Evolutionary conservation across 1,284 basidiomycete genomes (phyloP).

Genomic region (Singerocomus rubriflavus): DNA sequence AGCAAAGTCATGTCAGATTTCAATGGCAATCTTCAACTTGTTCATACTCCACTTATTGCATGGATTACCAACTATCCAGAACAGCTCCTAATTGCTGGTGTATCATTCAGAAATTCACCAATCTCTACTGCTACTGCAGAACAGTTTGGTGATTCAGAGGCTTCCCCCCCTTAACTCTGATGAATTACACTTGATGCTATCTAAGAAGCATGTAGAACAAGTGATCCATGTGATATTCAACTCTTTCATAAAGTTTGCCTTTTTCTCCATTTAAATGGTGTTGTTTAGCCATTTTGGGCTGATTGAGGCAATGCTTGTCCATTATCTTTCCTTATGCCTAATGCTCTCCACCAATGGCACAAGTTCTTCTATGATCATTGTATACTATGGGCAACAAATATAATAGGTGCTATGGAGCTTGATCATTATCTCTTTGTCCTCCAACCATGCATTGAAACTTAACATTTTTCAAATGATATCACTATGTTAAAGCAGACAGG

Average conservation of each 20-base stretch:
- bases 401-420: neutral
- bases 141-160: constrained; percentile 4
- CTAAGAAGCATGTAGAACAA: neutral
- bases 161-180: neutral
- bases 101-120: neutral
- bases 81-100: neutral
- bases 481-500: neutral
- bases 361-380: neutral
- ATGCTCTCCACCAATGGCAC: neutral
- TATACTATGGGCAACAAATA: neutral
- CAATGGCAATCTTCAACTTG: neutral
- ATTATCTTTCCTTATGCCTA: constrained; percentile 8
- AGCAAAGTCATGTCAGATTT: neutral
- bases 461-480: neutral
- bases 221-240: constrained; percentile 5
- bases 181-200: neutral
- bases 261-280: constrained; percentile 1
- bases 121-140: constrained; percentile 2
- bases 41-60: neutral
- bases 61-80: neutral
- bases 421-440: neutral
- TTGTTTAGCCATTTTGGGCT: constrained; percentile 8
- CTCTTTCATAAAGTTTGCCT: constrained; percentile 4
- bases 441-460: neutral
- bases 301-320: constrained; percentile 13